Base-by-base conservation (phyloP, 2,329 filamentous ascomycete genomes). In the Acarospora socialis region DNA sequence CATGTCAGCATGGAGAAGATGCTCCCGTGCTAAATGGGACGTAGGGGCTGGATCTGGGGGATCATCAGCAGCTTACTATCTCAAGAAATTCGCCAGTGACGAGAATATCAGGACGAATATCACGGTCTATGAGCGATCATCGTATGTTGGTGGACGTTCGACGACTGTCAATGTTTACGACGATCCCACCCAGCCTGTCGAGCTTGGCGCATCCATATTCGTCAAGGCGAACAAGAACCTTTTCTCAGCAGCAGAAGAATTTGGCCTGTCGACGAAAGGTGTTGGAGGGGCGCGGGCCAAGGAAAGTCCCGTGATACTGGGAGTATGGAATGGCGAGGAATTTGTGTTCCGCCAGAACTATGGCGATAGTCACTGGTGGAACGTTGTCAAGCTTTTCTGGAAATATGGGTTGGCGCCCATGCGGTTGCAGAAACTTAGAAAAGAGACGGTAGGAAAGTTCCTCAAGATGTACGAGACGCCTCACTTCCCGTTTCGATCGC, bases 141-240 rank as follows among this genome's bases (percentile, higher is more conserved):
- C 62, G 19, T 81, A 75, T 43, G 66, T 95, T 25, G 90, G 90
- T 18, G 90, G 90, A 6, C 80, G 90, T 16, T 80, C 80, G 5
- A 81, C 86, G 18, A 95, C 86, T 1, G 78, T 93, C 12, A 63
- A 84, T 46, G 76, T 74, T 2, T 87, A 79, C 50, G 67, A 71
- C 41, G 66, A 87, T 44, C 62, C 74, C 2, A 41, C 59, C 0
- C 60, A 75, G 22, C 78, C 79, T 1, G 69, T 93, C 21, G 90
- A 98, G 53, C 64, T 95, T 1, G 90, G 90, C 10, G 90, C 81
- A 7, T 87, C 79, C 39, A 93, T 95, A 45, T 98, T 95, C 50
- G 81, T 95, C 26, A 54, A 77, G 29, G 70, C 79, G 25, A 98
- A 95, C 49, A 63, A 73, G 22, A 93, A 92, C 46, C 67, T 98